Percentiles rank a stretch among this genome's conserved stretches.
phyloP scores from a whole-genome alignment of 1,284 basidiomycete species.

The Ustilago xerochloae region DNA sequence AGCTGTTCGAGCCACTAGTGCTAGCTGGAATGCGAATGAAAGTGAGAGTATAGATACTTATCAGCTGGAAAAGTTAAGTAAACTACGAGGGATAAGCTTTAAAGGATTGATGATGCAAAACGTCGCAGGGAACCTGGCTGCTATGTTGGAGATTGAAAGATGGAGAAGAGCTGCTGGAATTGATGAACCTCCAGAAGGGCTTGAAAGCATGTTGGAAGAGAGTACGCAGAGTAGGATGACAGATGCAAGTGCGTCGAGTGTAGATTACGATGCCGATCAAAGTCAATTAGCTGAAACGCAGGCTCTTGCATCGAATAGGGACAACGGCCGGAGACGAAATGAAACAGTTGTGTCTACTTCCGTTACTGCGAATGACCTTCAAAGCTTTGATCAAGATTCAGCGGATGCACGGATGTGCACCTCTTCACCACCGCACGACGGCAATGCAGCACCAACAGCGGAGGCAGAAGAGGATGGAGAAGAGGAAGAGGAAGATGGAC shows the following conservation, averaged over 20 bases:
- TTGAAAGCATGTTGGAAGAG: conserved; percentile 12
- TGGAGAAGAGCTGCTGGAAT: conserved; percentile 36
- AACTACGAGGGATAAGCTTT: conserved; percentile 33
- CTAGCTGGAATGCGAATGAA: neutral
- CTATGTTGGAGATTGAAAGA: conserved; percentile 45
- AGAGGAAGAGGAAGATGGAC: conserved; percentile 7
- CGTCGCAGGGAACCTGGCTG: conserved; percentile 44
- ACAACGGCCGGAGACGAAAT: conserved; percentile 14
- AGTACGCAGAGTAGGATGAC: conserved; percentile 6
- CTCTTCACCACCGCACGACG: neutral
- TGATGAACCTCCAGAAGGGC: conserved; percentile 13
- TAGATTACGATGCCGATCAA: conserved; percentile 45
- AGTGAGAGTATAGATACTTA: conserved; percentile 17
- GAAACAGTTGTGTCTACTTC: neutral
- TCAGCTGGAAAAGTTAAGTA: conserved; percentile 25
- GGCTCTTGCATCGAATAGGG: too few species aligned
- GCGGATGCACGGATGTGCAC: neutral
- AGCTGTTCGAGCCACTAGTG: conserved; percentile 9
- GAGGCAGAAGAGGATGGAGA: neutral
- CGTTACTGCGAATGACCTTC: neutral
- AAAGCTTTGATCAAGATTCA: neutral
- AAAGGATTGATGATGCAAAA: conserved; percentile 50
- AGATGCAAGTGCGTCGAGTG: conserved; percentile 14
- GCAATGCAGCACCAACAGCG: neutral
- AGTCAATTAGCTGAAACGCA: conserved; percentile 39